Evolutionary conservation across 2,329 filamentous ascomycete genomes (phyloP).

Genomic region (Dactylellina parvicollis): DNA sequence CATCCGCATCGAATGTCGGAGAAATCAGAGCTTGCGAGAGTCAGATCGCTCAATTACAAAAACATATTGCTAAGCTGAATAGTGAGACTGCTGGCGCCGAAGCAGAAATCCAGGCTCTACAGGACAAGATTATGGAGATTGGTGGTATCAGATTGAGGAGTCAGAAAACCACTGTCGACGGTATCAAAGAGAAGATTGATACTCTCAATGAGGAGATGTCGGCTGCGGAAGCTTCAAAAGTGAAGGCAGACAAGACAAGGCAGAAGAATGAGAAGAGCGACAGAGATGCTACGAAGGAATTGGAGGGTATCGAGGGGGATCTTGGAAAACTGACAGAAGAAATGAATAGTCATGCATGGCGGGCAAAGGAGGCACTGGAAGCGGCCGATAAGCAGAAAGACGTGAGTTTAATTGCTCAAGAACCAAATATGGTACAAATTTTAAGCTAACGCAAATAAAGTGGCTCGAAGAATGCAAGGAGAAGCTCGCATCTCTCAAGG

Average conservation of each 20-base stretch:
- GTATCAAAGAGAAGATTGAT: slow-evolving; percentile 84
- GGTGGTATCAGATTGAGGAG: slow-evolving; percentile 90
- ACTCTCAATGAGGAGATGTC: slow-evolving; percentile 83
- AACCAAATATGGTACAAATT: slow-evolving; percentile 2
- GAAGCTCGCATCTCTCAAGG: slow-evolving; percentile 80
- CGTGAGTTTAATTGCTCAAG: slow-evolving; percentile 59
- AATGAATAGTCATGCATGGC: slow-evolving; percentile 77
- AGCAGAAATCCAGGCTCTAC: slow-evolving; percentile 87
- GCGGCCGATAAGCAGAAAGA: slow-evolving; percentile 84
- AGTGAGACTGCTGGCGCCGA: slow-evolving; percentile 89
- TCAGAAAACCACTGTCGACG: slow-evolving; percentile 90
- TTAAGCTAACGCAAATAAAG: slow-evolving; percentile 60
- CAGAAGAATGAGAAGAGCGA: slow-evolving; percentile 85
- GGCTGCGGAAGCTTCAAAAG: slow-evolving; percentile 84
- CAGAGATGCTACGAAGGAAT: slow-evolving; percentile 79
- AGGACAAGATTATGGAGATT: slow-evolving; percentile 98
- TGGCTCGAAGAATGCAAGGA: slow-evolving; percentile 80
- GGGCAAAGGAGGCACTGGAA: slow-evolving; percentile 76
- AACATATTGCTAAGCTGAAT: slow-evolving; percentile 81
- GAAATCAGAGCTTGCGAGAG: slow-evolving; percentile 80
- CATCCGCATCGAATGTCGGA: slow-evolving; percentile 77
- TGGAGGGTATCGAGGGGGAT: slow-evolving; percentile 76
- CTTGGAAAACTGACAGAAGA: slow-evolving; percentile 81
- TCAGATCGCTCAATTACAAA: slow-evolving; percentile 77
- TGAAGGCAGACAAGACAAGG: slow-evolving; percentile 92